phyloP scores from a whole-genome alignment of 257 asterid genomes.

The Solanum ahanhuiri region DNA sequence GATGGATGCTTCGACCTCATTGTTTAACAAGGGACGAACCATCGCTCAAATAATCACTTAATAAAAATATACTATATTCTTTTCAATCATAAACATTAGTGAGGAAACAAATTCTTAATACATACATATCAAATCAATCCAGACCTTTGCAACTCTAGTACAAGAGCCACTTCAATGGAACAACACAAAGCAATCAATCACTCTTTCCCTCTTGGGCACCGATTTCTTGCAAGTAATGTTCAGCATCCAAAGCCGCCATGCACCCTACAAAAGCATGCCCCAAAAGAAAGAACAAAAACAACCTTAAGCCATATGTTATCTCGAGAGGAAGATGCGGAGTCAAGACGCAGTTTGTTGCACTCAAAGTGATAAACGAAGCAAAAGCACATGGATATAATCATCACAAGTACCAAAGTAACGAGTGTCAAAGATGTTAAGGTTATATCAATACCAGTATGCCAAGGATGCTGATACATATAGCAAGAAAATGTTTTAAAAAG shows the following conservation, averaged over 20 bases:
- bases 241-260: slow-evolving; percentile 98
- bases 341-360: not conserved
- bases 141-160: not conserved
- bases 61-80: not conserved
- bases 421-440: not conserved
- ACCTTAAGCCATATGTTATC: not conserved
- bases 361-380: not conserved
- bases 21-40: not conserved
- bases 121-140: not conserved
- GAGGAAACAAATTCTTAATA: not conserved
- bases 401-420: not conserved
- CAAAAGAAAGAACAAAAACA: not conserved
- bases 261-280: slow-evolving; percentile 46
- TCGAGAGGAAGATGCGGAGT: not conserved
- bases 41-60: not conserved
- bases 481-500: not conserved
- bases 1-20: too few relatives aligned
- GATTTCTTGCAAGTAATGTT: slow-evolving; percentile 85
- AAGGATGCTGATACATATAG: not conserved
- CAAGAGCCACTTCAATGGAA: slow-evolving; percentile 1
- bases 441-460: not conserved
- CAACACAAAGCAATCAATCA: slow-evolving; percentile 45
- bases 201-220: slow-evolving; percentile 92
- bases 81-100: not conserved
- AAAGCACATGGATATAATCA: not conserved